Evolutionary conservation across 139 green algal species (phyloP).

Genomic region (Yamagishiella unicocca): DNA sequence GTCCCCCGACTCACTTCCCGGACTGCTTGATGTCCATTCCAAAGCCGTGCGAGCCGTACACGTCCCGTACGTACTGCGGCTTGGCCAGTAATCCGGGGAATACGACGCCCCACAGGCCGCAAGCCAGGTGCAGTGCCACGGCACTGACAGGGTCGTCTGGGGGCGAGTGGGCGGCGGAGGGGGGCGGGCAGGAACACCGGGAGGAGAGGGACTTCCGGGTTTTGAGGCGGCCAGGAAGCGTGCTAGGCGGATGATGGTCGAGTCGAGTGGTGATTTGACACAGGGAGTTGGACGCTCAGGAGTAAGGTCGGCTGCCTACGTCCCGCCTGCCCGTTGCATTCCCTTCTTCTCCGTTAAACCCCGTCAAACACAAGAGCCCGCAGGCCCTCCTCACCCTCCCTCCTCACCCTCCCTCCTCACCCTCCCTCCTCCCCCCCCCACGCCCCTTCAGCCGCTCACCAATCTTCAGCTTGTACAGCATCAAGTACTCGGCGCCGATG

Average conservation of each 20-base stretch:
- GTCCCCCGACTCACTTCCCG: constrained; percentile 20
- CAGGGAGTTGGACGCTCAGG: too few relatives aligned
- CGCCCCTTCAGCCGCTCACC: background rate
- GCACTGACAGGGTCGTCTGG: constrained; percentile 40
- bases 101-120: constrained; percentile 62
- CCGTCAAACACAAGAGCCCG: too few relatives aligned
- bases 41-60: constrained; percentile 46
- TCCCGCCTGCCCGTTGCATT: too few relatives aligned
- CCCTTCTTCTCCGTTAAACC: too few relatives aligned
- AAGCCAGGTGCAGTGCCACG: constrained; percentile 32
- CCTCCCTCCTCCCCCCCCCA: background rate
- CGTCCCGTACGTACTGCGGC: constrained; percentile 51
- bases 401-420: background rate
- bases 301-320: too few relatives aligned
- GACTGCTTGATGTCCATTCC: background rate
- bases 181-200: too few relatives aligned
- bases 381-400: background rate
- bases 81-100: constrained; percentile 61
- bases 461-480: constrained; percentile 44
- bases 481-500: background rate
- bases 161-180: constrained; percentile 27
- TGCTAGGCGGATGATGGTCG: too few relatives aligned
- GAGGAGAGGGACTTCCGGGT: too few relatives aligned
- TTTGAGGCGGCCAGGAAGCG: too few relatives aligned
- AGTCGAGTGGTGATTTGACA: too few relatives aligned